Percentiles rank a stretch among this genome's conserved stretches.
phyloP scores from a whole-genome alignment of 768 basidiomycete species.

The Trametes elegans region DNA sequence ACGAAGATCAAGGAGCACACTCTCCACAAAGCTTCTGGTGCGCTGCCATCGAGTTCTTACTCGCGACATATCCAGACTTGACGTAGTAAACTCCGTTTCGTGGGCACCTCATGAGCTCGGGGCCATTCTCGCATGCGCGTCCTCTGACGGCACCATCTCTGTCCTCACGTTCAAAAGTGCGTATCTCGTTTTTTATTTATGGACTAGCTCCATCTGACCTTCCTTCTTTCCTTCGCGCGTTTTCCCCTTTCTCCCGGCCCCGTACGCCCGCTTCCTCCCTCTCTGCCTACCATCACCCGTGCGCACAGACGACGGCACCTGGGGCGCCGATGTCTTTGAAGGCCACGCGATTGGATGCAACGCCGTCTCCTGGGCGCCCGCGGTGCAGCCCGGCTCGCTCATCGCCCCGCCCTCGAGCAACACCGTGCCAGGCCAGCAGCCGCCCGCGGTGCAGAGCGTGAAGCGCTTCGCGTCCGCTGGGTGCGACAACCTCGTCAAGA shows the following conservation, averaged over 20 bases:
- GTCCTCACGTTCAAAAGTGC: constrained; percentile 95
- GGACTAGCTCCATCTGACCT: not conserved
- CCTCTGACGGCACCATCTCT: constrained; percentile 95
- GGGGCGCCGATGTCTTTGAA: constrained; percentile 92
- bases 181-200: constrained; percentile 24
- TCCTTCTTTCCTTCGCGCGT: not conserved
- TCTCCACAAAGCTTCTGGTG: constrained; percentile 91
- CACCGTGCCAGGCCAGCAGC: constrained; percentile 45
- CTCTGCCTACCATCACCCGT: not conserved
- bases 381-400: constrained; percentile 80
- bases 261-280: too few relatives aligned
- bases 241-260: too few relatives aligned
- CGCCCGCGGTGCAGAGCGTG: constrained; percentile 44
- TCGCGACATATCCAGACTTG: not conserved
- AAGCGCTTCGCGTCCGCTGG: constrained; percentile 96
- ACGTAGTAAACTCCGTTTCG: constrained; percentile 89
- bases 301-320: constrained; percentile 85
- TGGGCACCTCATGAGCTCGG: constrained; percentile 99
- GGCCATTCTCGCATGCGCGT: constrained; percentile 94
- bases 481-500: constrained; percentile 92
- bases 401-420: constrained; percentile 63
- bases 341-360: constrained; percentile 97
- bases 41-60: constrained; percentile 23
- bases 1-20: constrained; percentile 94
- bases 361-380: constrained; percentile 97